These are phyloP conservation scores for Aspergillus sp. DNA, from an alignment of 2,329 filamentous ascomycete genomes.

Conservation along the genomic window DNA sequence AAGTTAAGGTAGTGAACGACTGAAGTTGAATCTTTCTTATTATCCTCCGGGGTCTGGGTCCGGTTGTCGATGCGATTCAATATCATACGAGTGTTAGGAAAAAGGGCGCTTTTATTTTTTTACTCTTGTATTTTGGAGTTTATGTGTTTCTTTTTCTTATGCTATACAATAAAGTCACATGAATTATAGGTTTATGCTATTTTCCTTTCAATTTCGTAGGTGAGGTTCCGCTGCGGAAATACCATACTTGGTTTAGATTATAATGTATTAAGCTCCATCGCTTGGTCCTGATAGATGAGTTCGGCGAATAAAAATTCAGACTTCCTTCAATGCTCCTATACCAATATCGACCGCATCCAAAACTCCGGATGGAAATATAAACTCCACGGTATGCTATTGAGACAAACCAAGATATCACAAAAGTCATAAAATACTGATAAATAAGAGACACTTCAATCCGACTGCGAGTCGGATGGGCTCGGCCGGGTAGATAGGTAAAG, in stretches of 20 bases:
- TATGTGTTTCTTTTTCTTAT: not conserved
- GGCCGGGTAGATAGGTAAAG: not conserved
- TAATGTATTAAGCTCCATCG: too few species aligned
- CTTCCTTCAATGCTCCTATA: not conserved
- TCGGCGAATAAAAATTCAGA: not conserved
- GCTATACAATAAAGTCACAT: constrained; percentile 1
- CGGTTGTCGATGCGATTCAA: not conserved
- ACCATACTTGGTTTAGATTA: too few species aligned
- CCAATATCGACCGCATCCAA: not conserved
- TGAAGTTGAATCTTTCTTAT: not conserved
- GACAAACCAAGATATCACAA: not conserved
- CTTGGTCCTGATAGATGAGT: too few species aligned
- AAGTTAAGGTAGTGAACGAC: not conserved
- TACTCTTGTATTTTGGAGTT: not conserved
- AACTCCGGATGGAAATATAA: not conserved
- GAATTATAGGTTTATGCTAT: not conserved
- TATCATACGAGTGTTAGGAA: constrained; percentile 5
- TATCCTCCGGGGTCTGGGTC: not conserved
- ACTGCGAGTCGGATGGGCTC: not conserved
- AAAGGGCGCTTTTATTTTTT: constrained; percentile 3
- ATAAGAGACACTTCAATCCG: not conserved
- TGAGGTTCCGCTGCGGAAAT: too few species aligned
- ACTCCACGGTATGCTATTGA: not conserved
- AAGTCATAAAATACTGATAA: not conserved
- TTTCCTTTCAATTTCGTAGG: too few species aligned